These are phyloP conservation scores for Fomitopsis schrenkii DNA, from an alignment of 1,284 basidiomycete genomes.

Conservation along the genomic window DNA sequence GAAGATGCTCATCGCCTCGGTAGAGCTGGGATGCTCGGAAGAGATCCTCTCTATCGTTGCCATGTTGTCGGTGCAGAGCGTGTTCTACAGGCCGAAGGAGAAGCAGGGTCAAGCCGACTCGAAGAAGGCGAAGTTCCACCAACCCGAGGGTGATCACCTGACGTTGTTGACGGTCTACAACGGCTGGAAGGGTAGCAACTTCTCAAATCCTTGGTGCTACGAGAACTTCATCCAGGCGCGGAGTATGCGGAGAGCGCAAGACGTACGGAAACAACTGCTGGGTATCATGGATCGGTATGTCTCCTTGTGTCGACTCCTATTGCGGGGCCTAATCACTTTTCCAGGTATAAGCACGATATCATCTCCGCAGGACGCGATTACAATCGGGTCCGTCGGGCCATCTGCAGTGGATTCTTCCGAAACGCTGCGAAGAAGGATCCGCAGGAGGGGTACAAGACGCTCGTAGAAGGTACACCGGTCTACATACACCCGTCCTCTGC, in stretches of 20 bases:
- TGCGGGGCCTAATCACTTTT: constrained; percentile 12
- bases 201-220: constrained; percentile 95
- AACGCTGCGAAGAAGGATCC: constrained; percentile 96
- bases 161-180: constrained; percentile 97
- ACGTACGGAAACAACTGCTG: constrained; percentile 94
- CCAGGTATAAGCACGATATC: constrained; percentile 93
- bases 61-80: constrained; percentile 95
- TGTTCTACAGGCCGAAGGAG: constrained; percentile 98
- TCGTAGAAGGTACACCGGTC: constrained; percentile 96
- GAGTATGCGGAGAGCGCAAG: constrained; percentile 96
- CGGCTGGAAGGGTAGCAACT: constrained; percentile 95
- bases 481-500: constrained; percentile 98
- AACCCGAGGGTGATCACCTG: constrained; percentile 96
- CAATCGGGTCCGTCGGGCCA: constrained; percentile 91
- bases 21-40: constrained; percentile 95
- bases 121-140: constrained; percentile 98
- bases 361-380: constrained; percentile 89
- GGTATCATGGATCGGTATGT: constrained; percentile 97
- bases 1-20: constrained; percentile 99
- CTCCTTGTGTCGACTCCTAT: no score
- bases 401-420: constrained; percentile 95
- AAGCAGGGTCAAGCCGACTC: constrained; percentile 99
- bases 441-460: constrained; percentile 93
- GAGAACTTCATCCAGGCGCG: constrained; percentile 98
- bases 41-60: constrained; percentile 97